phyloP scores from a whole-genome alignment of 1,139 yeast species.

The Saccharomyces hybrid region DNA sequence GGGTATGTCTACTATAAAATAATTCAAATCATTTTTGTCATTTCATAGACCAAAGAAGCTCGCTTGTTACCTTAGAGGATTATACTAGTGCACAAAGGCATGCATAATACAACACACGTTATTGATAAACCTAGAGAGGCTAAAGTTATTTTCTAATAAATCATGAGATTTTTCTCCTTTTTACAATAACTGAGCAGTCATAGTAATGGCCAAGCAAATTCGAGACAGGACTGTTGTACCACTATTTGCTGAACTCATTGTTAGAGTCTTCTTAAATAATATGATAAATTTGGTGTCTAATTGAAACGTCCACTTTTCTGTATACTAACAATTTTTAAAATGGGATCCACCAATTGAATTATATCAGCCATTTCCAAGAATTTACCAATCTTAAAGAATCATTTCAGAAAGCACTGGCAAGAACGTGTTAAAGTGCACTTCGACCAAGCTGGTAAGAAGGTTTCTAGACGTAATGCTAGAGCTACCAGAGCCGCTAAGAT shows the following conservation, averaged over 20 bases:
- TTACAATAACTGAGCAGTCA: not conserved
- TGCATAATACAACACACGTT: not conserved
- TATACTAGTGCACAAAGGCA: not conserved
- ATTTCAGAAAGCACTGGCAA: conserved; percentile 99
- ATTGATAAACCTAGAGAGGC: not conserved
- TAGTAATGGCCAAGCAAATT: not conserved
- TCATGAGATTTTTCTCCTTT: not conserved
- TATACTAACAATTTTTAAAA: not conserved
- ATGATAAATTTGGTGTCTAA: not conserved
- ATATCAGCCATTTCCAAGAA: conserved; percentile 90
- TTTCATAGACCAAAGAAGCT: not conserved
- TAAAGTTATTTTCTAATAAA: not conserved
- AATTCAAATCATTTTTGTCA: not conserved
- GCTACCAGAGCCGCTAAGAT: conserved; percentile 87
- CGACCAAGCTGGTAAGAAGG: conserved; percentile 90
- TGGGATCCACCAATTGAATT: not conserved
- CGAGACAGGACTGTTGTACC: not conserved
- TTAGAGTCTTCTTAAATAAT: not conserved
- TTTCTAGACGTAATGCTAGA: conserved; percentile 92
- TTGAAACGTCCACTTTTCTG: not conserved
- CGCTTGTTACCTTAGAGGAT: not conserved
- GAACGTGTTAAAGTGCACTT: conserved; percentile 83
- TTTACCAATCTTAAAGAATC: conserved; percentile 93
- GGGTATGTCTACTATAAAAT: conserved; percentile 2
- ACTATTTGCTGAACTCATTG: not conserved